phyloP scores from a whole-genome alignment of 495 filamentous ascomycete genomes.

The Beverwykella pulmonaria region DNA sequence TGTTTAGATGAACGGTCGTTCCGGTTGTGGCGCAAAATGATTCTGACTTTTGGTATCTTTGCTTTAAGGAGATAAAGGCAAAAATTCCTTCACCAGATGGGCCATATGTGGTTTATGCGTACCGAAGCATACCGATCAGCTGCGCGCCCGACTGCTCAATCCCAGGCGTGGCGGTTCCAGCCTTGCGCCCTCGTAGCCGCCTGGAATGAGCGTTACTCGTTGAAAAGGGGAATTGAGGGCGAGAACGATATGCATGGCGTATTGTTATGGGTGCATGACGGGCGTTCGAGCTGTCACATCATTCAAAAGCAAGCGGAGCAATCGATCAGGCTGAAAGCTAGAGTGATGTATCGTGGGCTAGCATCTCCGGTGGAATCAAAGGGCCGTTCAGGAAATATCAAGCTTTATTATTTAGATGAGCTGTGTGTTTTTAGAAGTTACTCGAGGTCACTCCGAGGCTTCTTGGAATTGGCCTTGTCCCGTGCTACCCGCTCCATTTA shows the following conservation, averaged over 20 bases:
- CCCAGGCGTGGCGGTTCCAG: not conserved
- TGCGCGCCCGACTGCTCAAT: not conserved
- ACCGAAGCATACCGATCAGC: not conserved
- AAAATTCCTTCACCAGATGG: not conserved
- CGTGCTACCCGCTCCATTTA: too few species aligned
- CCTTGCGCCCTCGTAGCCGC: not conserved
- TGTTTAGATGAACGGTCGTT: not conserved
- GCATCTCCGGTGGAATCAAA: too few species aligned
- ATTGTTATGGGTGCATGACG: not conserved
- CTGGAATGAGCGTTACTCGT: not conserved
- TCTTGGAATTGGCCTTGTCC: too few species aligned
- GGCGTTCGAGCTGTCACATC: not conserved
- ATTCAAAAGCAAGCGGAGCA: not conserved
- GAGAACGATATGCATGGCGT: not conserved
- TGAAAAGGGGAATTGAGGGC: not conserved
- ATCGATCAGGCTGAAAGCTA: not conserved
- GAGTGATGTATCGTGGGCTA: too few species aligned
- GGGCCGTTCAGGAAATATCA: too few species aligned
- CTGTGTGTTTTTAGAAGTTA: too few species aligned
- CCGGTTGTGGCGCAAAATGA: too few species aligned
- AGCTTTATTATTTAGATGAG: too few species aligned
- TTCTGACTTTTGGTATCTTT: not conserved
- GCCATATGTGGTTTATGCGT: not conserved
- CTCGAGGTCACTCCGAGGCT: too few species aligned
- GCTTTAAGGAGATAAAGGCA: not conserved